Evolutionary conservation across 306 rosid genomes (phyloP), one percentile per base, ranked within the genome.

Genomic region (Comarum palustre): DNA sequence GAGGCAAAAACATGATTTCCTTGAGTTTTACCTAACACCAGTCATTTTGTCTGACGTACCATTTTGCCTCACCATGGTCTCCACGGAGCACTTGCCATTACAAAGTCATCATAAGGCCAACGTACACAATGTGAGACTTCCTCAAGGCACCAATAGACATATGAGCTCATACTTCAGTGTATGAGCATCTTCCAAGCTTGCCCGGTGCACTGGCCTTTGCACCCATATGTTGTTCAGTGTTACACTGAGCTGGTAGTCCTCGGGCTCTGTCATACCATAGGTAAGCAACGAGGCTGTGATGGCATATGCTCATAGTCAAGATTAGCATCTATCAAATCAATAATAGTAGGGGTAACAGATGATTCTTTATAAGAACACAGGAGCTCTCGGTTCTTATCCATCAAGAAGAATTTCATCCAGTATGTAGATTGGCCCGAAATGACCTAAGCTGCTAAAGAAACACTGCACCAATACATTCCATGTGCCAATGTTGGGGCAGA

Each of bases 381-480:
- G 47, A 75, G 74, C 68, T 50, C 59, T 19, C 19, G 55, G 66
- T 31, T 13, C 25, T 72, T 74, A 83, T 75, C 80, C 66, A 36
- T 84, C 81, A 38, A 73, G 76, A 78, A 90, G 64, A 32, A 93
- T 84, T 74, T 87, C 86, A 72, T 87, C 96, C 73, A 90, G 71
- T 79, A 91, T 77, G 77, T 90, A 82, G 39, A 89, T 81, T 42
- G 98, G 97, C 77, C 92, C 90, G 72, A 89, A 75, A 82, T 91
- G 96, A 74, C 96, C 95, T 76, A 88, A 80, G 78, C 78, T 76
- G 92, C 81, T 77, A 76, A 94, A 91, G 72, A 89, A 83, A 76
- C 89, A 87, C 71, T 77, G 86, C 59, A 94, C 89, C 36, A 94
- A 80, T 70, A 76, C 87, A 83, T 85, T 50, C 99, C 97, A 94